These are phyloP conservation scores for Aspergillus sp. DNA, from an alignment of 2,329 filamentous ascomycete genomes.

Conservation along the genomic window DNA sequence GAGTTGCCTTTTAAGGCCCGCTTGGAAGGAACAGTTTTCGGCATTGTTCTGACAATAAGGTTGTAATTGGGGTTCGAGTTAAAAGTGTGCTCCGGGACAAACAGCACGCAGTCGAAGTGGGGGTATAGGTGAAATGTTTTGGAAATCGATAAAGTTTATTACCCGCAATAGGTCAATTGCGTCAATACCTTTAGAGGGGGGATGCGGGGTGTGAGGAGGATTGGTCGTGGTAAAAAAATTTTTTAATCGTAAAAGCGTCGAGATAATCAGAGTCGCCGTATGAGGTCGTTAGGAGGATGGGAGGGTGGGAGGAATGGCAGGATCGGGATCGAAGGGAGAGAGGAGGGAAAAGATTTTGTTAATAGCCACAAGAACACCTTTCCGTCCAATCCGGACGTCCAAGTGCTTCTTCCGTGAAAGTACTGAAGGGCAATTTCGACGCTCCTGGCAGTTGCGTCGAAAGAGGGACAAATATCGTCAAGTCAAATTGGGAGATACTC, in stretches of 20 bases:
- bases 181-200: constrained; percentile 18
- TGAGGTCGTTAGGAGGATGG: constrained; percentile 13
- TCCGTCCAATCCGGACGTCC: constrained; percentile 33
- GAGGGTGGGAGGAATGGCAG: constrained; percentile 15
- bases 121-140: not conserved
- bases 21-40: constrained; percentile 28
- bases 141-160: constrained; percentile 21
- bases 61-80: constrained; percentile 6
- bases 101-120: not conserved
- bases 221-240: constrained; percentile 10
- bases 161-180: constrained; percentile 22
- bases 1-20: constrained; percentile 26
- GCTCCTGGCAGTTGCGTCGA: constrained; percentile 41
- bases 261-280: constrained; percentile 9
- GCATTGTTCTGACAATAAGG: constrained; percentile 24
- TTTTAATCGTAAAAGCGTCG: constrained; percentile 19
- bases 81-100: constrained; percentile 2
- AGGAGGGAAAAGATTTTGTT: constrained; percentile 10
- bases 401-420: constrained; percentile 41
- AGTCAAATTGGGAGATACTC: constrained; percentile 60
- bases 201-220: not conserved
- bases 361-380: constrained; percentile 36
- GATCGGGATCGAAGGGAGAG: constrained; percentile 16
- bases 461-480: constrained; percentile 56
- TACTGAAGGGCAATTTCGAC: constrained; percentile 63